Base-by-base conservation (phyloP, 2,329 filamentous ascomycete genomes). In the Thyridium curvatum region DNA sequence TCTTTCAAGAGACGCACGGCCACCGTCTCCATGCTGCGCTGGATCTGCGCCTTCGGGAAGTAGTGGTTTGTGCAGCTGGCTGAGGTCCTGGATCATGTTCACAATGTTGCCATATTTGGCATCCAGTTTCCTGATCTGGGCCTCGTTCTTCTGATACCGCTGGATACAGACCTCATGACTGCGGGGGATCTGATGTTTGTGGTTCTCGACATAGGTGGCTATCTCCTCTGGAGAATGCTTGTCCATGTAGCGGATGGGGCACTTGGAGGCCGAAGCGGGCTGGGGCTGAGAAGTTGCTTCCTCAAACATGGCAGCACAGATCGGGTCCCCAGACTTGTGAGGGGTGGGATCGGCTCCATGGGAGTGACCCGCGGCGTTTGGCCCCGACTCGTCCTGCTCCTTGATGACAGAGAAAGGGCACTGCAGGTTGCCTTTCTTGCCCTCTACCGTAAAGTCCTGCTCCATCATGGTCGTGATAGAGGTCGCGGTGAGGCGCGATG, bases 211-310 rank as follows among this genome's bases (percentile, higher is more conserved):
- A 59, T 95, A 97, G 53, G 85, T 79, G 12, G 91, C 91, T 45
- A 97, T 83, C 56, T 96, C 90, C 65, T 95, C 87, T 2, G 91
- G 87, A 3, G 88, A 89, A 56, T 95, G 90, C 59, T 94, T 84
- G 60, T 96, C 84, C 55, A 96, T 71, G 64, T 85, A 96, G 35
- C 91, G 85, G 43, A 97, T 97, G 3, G 91, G 91, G 60, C 91
- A 97, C 55, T 88, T 88, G 41, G 77, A 61, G 3, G 60, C 57
- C 30, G 60, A 69, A 14, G 71, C 66, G 5, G 68, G 64, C 28
- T 69, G 56, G 48, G 56, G 68, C 56, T 67, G 77, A 51, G 68
- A 80, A 57, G 52, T 68, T 50, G 65, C 74, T 58, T 80, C 80
- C 46, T 73, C 78, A 52, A 66, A 68, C 74, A 81, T 77, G 59